These are phyloP conservation scores for Capsicum rhomboideum DNA, from an alignment of 257 asterid species.

Conservation along the genomic window DNA sequence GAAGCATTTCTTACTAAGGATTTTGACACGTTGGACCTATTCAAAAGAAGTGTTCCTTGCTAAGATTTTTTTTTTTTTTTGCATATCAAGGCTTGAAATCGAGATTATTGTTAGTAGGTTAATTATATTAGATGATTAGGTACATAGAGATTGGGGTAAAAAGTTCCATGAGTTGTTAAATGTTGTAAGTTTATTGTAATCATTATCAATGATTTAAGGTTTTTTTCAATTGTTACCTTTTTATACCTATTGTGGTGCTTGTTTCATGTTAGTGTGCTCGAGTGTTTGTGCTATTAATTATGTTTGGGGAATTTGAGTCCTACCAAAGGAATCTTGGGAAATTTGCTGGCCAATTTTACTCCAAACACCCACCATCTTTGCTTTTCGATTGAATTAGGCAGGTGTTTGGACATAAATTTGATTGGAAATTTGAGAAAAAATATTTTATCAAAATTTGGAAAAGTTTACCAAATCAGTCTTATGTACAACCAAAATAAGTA, in stretches of 20 bases:
- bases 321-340: neutral
- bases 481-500: neutral
- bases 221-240: neutral
- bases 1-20: too few species aligned
- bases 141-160: neutral
- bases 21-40: too few species aligned
- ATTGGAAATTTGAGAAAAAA: neutral
- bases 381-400: neutral
- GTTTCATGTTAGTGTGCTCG: slow-evolving; percentile 1
- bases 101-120: neutral
- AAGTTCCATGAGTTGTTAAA: neutral
- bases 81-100: too few species aligned
- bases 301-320: neutral
- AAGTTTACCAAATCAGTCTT: too few species aligned
- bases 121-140: neutral
- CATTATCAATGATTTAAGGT: neutral
- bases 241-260: slow-evolving; percentile 3
- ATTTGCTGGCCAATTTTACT: neutral
- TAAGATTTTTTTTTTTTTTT: too few species aligned
- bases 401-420: neutral
- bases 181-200: slow-evolving; percentile 1
- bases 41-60: too few species aligned
- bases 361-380: neutral
- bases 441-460: too few species aligned
- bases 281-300: slow-evolving; percentile 2